These are phyloP conservation scores for Paramecium caudatum DNA, from an alignment of 73 alveolate species.

Conservation along the genomic window DNA sequence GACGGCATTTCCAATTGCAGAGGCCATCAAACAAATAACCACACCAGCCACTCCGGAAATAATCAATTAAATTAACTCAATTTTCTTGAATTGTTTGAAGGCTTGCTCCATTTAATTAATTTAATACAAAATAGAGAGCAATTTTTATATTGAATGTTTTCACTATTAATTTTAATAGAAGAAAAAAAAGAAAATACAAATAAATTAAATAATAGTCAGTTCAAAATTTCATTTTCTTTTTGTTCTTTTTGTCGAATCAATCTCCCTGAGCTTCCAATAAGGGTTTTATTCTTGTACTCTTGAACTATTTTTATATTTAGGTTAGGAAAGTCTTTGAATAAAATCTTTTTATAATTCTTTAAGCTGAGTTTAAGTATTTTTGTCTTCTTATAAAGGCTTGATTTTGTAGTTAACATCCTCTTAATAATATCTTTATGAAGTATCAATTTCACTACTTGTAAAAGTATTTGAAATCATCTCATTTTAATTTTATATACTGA, in stretches of 20 bases:
- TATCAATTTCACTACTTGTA: not conserved
- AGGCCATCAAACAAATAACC: conserved; percentile 41
- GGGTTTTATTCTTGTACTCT: not conserved
- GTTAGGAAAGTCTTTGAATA: not conserved
- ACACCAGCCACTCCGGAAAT: conserved; percentile 19
- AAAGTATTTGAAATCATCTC: conserved; percentile 30
- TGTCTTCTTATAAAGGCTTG: not conserved
- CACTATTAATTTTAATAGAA: too few relatives aligned
- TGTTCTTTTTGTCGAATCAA: conserved; percentile 14
- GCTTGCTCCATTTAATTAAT: not conserved
- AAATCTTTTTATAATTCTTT: conserved; percentile 17
- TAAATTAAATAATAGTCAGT: too few relatives aligned
- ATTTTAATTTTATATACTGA: conserved; percentile 14
- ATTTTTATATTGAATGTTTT: too few relatives aligned
- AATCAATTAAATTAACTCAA: conserved; percentile 17
- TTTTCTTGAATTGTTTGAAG: not conserved
- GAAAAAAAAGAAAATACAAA: too few relatives aligned
- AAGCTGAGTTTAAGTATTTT: not conserved
- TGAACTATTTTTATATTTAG: not conserved
- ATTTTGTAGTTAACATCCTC: not conserved
- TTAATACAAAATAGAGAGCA: too few relatives aligned
- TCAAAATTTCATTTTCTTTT: conserved; percentile 11
- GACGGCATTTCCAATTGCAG: conserved; percentile 67
- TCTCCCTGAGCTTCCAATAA: conserved; percentile 24
- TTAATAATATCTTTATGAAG: conserved; percentile 1